phyloP scores from a whole-genome alignment of 78 protist genomes.

The Dictyostelium citrinum region DNA sequence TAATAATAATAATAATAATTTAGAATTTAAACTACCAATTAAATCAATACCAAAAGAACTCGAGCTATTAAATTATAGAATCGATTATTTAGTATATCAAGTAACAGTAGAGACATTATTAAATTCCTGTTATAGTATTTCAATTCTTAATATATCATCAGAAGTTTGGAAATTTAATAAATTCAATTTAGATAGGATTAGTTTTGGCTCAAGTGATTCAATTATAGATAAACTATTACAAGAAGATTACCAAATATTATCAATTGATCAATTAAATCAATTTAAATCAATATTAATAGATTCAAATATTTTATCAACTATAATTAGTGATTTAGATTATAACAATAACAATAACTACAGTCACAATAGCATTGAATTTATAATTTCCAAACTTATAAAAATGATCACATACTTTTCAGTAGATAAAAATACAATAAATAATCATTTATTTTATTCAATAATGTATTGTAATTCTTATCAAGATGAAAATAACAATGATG shows the following conservation, averaged over 20 bases:
- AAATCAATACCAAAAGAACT: background rate
- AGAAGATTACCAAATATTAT: background rate
- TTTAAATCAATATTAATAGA: background rate
- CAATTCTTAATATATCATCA: background rate
- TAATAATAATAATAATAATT: background rate
- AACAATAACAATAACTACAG: no score
- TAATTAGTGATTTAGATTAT: background rate
- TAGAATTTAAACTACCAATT: background rate
- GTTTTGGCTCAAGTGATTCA: background rate
- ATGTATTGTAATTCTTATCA: background rate
- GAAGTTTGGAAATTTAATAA: background rate
- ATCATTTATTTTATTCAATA: background rate
- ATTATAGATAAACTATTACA: background rate
- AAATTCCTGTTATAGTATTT: background rate
- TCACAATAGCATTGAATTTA: background rate
- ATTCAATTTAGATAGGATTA: background rate
- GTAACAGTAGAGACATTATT: background rate
- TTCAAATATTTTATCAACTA: background rate
- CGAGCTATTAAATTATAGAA: background rate
- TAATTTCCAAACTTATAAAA: background rate
- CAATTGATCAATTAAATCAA: background rate
- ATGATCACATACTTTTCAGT: background rate
- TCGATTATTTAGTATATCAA: background rate
- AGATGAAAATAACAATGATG: background rate
- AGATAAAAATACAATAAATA: background rate